Conservation (phyloP, 2,329 filamentous ascomycete species). For the Ambrosiella cleistominuta region DNA sequence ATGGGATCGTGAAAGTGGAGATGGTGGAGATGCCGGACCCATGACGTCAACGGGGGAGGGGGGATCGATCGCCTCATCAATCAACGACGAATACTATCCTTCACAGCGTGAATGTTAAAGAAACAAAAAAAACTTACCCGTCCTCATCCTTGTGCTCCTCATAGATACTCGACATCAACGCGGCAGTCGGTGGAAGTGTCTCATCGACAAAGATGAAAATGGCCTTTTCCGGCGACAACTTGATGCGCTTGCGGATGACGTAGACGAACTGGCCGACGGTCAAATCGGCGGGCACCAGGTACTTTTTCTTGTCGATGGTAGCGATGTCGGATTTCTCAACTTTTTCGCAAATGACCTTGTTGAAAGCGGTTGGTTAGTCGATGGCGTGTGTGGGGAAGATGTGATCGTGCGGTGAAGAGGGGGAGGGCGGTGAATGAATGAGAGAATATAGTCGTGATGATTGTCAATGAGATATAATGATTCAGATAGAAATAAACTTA, state of each 20-base stretch:
- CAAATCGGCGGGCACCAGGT: constrained; percentile 89
- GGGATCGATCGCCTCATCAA: too few species aligned
- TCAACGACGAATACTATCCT: too few species aligned
- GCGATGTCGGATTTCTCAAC: constrained; percentile 98
- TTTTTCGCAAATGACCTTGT: constrained; percentile 95
- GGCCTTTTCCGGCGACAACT: constrained; percentile 97
- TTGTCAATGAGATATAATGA: constrained; percentile 1
- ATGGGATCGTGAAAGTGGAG: neutral
- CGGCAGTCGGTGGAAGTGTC: constrained; percentile 87
- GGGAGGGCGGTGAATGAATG: neutral
- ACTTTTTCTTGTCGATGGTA: constrained; percentile 99
- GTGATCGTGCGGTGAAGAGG: neutral
- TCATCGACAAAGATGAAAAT: constrained; percentile 99
- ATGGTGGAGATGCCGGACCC: neutral
- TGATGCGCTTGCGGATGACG: constrained; percentile 98
- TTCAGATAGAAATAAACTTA: constrained; percentile 35
- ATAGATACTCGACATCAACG: constrained; percentile 98
- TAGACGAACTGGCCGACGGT: constrained; percentile 99
- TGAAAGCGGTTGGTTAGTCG: neutral
- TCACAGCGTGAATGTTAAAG: neutral
- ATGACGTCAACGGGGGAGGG: too few species aligned
- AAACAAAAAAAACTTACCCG: constrained; percentile 30
- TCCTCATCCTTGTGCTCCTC: constrained; percentile 91
- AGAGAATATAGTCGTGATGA: neutral
- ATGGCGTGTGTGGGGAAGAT: neutral